These are phyloP conservation scores for Pelargonium fulgidum DNA, from an alignment of 441 rosid genomes.

Conservation along the genomic window DNA sequence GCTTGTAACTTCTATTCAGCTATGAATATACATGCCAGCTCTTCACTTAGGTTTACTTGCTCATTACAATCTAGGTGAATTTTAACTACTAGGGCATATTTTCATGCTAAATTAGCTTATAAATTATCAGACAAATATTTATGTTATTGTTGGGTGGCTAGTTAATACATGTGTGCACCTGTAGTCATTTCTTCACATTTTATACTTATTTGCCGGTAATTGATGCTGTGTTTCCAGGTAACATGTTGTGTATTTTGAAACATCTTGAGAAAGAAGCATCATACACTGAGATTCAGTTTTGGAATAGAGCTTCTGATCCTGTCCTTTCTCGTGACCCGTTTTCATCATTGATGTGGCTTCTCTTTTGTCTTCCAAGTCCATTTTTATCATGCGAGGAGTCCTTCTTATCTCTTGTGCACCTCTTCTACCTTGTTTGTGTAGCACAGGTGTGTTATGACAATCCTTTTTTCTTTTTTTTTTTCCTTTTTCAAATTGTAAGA, in stretches of 20 bases:
- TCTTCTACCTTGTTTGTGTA: slow-evolving; percentile 68
- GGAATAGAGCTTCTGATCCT: slow-evolving; percentile 84
- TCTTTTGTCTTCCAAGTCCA: slow-evolving; percentile 90
- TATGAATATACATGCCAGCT: no score
- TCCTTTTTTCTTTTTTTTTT: slow-evolving; percentile 8
- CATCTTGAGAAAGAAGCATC: slow-evolving; percentile 38
- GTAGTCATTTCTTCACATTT: not conserved
- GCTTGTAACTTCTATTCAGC: no score
- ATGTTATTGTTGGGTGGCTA: not conserved
- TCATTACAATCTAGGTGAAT: no score
- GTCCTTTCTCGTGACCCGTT: slow-evolving; percentile 87
- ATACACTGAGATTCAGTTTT: slow-evolving; percentile 54
- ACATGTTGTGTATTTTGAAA: slow-evolving; percentile 39
- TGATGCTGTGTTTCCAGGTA: slow-evolving; percentile 38
- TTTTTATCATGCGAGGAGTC: slow-evolving; percentile 76
- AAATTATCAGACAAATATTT: not conserved
- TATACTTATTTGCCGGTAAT: slow-evolving; percentile 6
- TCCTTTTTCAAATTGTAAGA: not conserved
- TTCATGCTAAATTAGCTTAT: not conserved
- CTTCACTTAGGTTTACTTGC: no score
- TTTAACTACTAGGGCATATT: no score
- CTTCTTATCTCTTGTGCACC: slow-evolving; percentile 73
- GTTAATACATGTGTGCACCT: not conserved
- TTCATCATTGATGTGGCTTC: slow-evolving; percentile 95
- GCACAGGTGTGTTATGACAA: slow-evolving; percentile 59